Percentiles rank a stretch among this genome's conserved stretches.
Evolutionary conservation across 371 early-diverging fungal species (phyloP).

Genomic region (Vittaforma corneae): DNA sequence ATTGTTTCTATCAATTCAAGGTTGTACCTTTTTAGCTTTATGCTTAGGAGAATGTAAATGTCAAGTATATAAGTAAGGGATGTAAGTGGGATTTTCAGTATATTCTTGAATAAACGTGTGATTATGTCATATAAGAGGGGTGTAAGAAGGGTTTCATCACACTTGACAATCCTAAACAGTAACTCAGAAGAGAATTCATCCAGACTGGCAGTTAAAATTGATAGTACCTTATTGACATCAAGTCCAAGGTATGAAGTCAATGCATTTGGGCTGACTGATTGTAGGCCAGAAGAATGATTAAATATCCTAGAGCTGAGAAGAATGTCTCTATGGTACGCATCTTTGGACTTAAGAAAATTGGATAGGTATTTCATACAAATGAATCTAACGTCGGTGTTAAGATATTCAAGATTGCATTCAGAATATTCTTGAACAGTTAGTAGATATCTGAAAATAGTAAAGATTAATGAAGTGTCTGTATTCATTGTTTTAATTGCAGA

Average conservation of each 20-base stretch:
- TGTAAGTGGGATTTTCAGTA: neutral
- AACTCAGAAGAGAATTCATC: conserved; percentile 30
- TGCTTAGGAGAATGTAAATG: conserved; percentile 7
- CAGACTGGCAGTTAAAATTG: no score
- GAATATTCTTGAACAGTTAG: conserved; percentile 1
- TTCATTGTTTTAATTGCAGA: neutral
- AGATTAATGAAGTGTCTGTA: conserved; percentile 6
- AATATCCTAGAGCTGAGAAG: no score
- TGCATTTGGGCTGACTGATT: no score
- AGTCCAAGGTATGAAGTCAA: no score
- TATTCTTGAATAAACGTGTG: no score
- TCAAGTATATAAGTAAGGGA: conserved; percentile 13
- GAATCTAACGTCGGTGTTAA: no score
- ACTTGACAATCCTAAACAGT: conserved; percentile 16
- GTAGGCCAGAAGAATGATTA: no score
- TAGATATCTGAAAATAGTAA: conserved; percentile 30
- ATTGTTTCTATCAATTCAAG: conserved; percentile 6
- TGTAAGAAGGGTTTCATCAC: neutral
- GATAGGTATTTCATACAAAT: conserved; percentile 5
- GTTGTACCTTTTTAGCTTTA: conserved; percentile 8
- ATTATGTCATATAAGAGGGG: no score
- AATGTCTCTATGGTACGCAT: no score
- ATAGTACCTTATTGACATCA: no score
- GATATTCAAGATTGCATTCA: no score
- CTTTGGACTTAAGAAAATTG: conserved; percentile 5